Evolutionary conservation across 2,329 filamentous ascomycete species (phyloP).

Genomic region (Verticillium dahliae): DNA sequence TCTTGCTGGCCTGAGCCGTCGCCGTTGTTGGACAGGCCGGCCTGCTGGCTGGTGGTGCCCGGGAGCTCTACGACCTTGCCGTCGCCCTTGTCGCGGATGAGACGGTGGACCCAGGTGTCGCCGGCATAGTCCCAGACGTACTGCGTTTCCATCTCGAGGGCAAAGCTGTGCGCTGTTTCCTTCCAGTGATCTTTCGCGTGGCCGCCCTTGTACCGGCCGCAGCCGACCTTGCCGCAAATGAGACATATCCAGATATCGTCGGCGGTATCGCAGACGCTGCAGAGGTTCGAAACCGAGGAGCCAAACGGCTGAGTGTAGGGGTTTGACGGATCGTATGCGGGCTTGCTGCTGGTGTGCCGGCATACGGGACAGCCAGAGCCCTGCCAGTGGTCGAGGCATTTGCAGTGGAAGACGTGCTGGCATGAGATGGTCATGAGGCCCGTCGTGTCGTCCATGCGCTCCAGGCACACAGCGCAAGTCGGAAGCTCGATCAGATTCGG

Average conservation of each 20-base stretch:
- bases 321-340: slow-evolving; percentile 38
- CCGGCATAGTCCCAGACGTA: slow-evolving; percentile 97
- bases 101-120: slow-evolving; percentile 90
- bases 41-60: slow-evolving; percentile 30
- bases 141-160: slow-evolving; percentile 87
- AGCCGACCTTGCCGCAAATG: slow-evolving; percentile 87
- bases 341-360: slow-evolving; percentile 64
- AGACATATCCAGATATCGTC: slow-evolving; percentile 92
- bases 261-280: slow-evolving; percentile 71
- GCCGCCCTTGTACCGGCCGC: slow-evolving; percentile 87
- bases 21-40: slow-evolving; percentile 4
- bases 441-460: slow-evolving; percentile 97
- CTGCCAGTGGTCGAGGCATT: slow-evolving; percentile 92
- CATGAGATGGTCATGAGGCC: slow-evolving; percentile 93
- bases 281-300: slow-evolving; percentile 60
- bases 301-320: slow-evolving; percentile 51
- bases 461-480: slow-evolving; percentile 92
- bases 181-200: slow-evolving; percentile 94
- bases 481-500: slow-evolving; percentile 85
- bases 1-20: slow-evolving; percentile 25
- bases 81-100: slow-evolving; percentile 90
- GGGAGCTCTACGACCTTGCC: slow-evolving; percentile 91
- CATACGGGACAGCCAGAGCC: slow-evolving; percentile 92
- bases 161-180: slow-evolving; percentile 81
- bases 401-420: slow-evolving; percentile 96